Conservation (phyloP, 2,329 filamentous ascomycete species). For the Fusarium dimerum region DNA sequence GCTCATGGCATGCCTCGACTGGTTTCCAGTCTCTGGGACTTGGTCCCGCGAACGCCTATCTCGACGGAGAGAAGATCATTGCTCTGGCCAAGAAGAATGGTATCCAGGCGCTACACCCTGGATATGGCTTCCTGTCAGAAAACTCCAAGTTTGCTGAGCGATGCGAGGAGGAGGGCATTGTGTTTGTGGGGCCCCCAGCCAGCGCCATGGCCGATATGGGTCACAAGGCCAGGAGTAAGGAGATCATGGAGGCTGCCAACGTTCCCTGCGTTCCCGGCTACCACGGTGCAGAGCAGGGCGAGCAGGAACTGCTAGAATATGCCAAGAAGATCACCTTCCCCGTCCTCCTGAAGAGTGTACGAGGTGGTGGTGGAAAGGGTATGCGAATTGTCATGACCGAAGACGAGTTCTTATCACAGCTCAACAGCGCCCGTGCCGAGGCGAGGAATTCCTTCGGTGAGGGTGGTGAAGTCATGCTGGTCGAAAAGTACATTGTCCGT, state of each 20-base stretch:
- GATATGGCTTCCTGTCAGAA: slow-evolving; percentile 94
- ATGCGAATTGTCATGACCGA: slow-evolving; percentile 72
- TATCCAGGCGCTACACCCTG: slow-evolving; percentile 90
- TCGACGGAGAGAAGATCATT: slow-evolving; percentile 93
- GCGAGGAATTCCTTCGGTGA: slow-evolving; percentile 80
- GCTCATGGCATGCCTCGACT: slow-evolving; percentile 83
- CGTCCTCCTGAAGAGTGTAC: slow-evolving; percentile 78
- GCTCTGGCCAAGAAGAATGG: slow-evolving; percentile 80
- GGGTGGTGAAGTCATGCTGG: slow-evolving; percentile 75
- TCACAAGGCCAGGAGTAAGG: slow-evolving; percentile 89
- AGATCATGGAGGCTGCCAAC: slow-evolving; percentile 94
- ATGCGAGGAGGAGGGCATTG: slow-evolving; percentile 85
- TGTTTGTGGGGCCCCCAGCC: slow-evolving; percentile 90
- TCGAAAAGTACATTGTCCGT: slow-evolving; percentile 79
- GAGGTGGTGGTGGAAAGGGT: slow-evolving; percentile 82
- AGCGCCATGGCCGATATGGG: slow-evolving; percentile 87
- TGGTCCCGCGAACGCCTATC: slow-evolving; percentile 80
- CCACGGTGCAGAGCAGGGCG: slow-evolving; percentile 81
- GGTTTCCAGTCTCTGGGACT: slow-evolving; percentile 84
- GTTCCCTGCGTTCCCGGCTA: slow-evolving; percentile 97
- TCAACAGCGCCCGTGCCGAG: slow-evolving; percentile 73
- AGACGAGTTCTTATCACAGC: slow-evolving; percentile 69
- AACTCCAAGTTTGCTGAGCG: slow-evolving; percentile 87
- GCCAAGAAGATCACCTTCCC: slow-evolving; percentile 71
- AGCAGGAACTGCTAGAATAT: slow-evolving; percentile 60